Conservation (phyloP, 2,329 filamentous ascomycete genomes). For the Penicillium concentricum region DNA sequence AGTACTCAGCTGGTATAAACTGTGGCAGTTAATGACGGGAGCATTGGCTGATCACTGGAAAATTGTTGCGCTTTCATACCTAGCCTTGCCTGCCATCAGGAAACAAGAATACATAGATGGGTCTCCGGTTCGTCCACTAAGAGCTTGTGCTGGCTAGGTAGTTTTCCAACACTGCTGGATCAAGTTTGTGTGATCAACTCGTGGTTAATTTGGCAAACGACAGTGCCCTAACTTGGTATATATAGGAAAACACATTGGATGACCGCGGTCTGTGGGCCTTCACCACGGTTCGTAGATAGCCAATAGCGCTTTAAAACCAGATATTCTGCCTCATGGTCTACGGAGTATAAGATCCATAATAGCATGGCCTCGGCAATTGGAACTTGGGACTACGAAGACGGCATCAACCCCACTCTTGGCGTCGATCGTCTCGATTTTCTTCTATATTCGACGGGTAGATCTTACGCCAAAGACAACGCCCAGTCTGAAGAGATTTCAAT, state of each 20-base stretch:
- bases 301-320: neutral
- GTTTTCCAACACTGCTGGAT: neutral
- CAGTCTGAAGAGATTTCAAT: neutral
- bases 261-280: neutral
- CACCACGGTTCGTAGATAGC: neutral
- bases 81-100: neutral
- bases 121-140: neutral
- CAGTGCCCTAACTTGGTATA: neutral
- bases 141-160: neutral
- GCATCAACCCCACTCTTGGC: constrained; percentile 2
- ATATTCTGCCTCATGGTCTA: neutral
- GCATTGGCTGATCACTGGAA: neutral
- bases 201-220: too few species aligned
- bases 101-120: neutral
- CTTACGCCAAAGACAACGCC: neutral
- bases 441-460: neutral
- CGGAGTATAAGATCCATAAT: neutral
- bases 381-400: neutral
- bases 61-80: neutral
- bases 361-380: neutral
- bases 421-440: neutral
- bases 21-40: neutral
- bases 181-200: neutral
- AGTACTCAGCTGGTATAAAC: neutral
- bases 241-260: neutral